Base-by-base conservation (phyloP, 495 filamentous ascomycete species). In the Penicillium silybi region DNA sequence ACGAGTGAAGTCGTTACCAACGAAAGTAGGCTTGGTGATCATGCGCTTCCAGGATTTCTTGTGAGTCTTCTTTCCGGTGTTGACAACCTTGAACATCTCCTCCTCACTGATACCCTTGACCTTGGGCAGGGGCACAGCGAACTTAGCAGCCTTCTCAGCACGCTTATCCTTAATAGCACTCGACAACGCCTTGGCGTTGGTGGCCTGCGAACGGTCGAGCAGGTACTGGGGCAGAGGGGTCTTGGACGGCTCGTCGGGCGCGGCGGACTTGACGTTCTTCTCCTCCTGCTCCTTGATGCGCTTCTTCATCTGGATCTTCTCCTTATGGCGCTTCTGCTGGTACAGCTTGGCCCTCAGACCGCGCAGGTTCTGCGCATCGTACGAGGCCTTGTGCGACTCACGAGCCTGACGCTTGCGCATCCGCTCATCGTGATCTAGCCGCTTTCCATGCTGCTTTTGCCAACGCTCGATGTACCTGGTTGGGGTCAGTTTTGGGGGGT, bases 281-380 rank as follows among this genome's bases (percentile, higher is more conserved):
- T 97, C 88, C 68, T 98, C 93, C 75, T 92, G 87, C 51, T 87
- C 85, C 70, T 86, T 87, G 81, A 98, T 95, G 62, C 84, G 78
- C 82, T 98, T 97, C 72, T 88, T 87, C 88, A 98, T 92, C 83
- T 97, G 92, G 69, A 99, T 97, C 86, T 99, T 99, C 75, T 97
- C 89, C 63, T 87, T 82, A 73, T 91, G 89, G 37, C 93, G 82
- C 81, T 93, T 88, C 79, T 96, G 88, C 69, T 90, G 86, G 78
- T 95, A 88, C 63, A 96, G 79, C 78, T 99, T 99, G 62, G 93
- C 93, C 54, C 90, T 79, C 59, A 97, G 81, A 56, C 95, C 93
- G 53, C 85, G 84, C 59, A 97, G 80, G 68, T 91, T 95, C 75
- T 97, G 92, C 15, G 93, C 89, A 72, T 96, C 82, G 59, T 91